phyloP scores from a whole-genome alignment of 805 yeast genomes.

The Lachancea fermentati region DNA sequence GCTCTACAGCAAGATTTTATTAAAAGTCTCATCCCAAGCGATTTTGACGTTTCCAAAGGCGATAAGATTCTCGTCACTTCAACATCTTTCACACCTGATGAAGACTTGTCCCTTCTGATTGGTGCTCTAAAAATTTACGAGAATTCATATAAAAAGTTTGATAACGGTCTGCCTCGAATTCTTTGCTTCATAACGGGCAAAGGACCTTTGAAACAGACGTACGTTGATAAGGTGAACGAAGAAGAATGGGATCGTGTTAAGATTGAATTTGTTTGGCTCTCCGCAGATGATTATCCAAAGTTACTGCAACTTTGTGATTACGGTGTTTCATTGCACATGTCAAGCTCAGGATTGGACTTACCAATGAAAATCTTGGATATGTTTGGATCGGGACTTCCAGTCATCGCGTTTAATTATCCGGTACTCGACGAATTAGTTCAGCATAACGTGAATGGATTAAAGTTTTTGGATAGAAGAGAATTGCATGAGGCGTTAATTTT shows the following conservation, averaged over 20 bases:
- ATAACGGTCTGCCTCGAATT: conserved; percentile 40
- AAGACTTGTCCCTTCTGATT: conserved; percentile 67
- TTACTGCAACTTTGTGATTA: conserved; percentile 73
- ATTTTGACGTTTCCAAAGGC: conserved; percentile 31
- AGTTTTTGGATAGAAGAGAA: conserved; percentile 40
- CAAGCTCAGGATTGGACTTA: conserved; percentile 88
- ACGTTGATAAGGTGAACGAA: conserved; percentile 41
- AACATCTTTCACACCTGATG: conserved; percentile 95
- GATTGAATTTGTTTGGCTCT: conserved; percentile 69
- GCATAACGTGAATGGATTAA: conserved; percentile 63
- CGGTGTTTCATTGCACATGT: conserved; percentile 85
- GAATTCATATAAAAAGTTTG: conserved; percentile 20
- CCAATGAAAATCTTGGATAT: conserved; percentile 97
- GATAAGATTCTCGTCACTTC: conserved; percentile 76
- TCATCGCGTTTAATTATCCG: conserved; percentile 66
- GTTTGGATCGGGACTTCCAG: conserved; percentile 96
- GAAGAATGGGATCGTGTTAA: conserved; percentile 44
- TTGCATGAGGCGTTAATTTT: conserved; percentile 40
- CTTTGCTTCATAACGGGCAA: conserved; percentile 90
- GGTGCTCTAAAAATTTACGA: conserved; percentile 65
- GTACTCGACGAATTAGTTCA: conserved; percentile 75
- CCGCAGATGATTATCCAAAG: conserved; percentile 71
- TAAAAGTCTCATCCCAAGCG: conserved; percentile 30
- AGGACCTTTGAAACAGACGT: conserved; percentile 70
- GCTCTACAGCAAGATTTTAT: conserved; percentile 28